Percentiles rank a stretch among this genome's conserved stretches.
phyloP scores from a whole-genome alignment of 1,139 yeast species.

The Tardiomyces depauwii region DNA sequence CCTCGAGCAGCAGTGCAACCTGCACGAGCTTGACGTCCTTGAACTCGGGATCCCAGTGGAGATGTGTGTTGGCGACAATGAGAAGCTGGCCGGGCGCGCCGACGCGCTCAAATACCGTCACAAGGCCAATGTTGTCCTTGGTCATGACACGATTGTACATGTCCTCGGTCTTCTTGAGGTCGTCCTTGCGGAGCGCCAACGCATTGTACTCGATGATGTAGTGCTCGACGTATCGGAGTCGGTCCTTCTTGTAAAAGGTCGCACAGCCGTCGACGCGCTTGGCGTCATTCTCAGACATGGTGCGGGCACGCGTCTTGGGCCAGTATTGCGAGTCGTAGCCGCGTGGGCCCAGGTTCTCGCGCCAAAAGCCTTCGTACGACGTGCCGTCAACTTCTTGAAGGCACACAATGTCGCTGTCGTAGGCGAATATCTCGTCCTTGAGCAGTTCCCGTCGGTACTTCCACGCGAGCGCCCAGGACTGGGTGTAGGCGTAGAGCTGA shows the following conservation, averaged over 20 bases:
- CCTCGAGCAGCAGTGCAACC: conserved; percentile 84
- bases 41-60: conserved; percentile 97
- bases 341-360: conserved; percentile 53
- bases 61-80: conserved; percentile 79
- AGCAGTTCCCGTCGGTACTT: conserved; percentile 74
- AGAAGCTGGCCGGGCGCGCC: conserved; percentile 52
- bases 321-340: conserved; percentile 80
- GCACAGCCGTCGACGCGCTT: conserved; percentile 98
- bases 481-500: conserved; percentile 86
- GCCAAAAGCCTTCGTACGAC: conserved; percentile 80
- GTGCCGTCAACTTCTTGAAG: conserved; percentile 92
- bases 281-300: conserved; percentile 70
- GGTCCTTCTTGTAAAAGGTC: conserved; percentile 60
- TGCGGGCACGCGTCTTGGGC: conserved; percentile 85
- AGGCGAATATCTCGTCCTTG: conserved; percentile 56
- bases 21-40: conserved; percentile 96
- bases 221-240: conserved; percentile 61
- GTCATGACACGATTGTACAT: conserved; percentile 93
- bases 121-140: conserved; percentile 84
- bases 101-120: conserved; percentile 63
- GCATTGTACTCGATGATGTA: conserved; percentile 78
- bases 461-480: conserved; percentile 96
- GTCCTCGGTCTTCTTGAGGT: conserved; percentile 87
- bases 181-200: conserved; percentile 78
- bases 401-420: conserved; percentile 69